phyloP scores from a whole-genome alignment of 169 alveolate species.

The Eimeria necatrix region DNA sequence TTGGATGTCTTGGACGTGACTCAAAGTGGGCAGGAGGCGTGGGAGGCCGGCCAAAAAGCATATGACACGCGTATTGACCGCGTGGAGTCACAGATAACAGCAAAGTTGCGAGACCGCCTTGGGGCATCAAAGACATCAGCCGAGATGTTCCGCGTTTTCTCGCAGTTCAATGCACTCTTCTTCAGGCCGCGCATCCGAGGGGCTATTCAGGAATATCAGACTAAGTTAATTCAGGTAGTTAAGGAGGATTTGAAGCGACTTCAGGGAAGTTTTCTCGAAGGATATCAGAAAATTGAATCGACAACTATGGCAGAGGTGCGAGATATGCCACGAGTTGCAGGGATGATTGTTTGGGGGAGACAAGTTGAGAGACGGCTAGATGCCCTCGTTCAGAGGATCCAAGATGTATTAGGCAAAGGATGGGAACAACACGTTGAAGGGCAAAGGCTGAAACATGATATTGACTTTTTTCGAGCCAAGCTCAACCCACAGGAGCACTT shows the following conservation, averaged over 20 bases:
- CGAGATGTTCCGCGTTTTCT: constrained; percentile 97
- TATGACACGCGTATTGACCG: constrained; percentile 96
- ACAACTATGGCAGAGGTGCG: constrained; percentile 93
- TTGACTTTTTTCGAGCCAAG: constrained; percentile 94
- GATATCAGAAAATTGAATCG: constrained; percentile 94
- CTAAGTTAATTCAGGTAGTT: constrained; percentile 92
- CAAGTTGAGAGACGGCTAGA: constrained; percentile 93
- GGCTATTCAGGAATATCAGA: constrained; percentile 98
- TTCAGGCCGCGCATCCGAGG: constrained; percentile 97
- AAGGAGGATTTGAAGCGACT: constrained; percentile 94
- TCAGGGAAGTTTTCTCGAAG: constrained; percentile 93
- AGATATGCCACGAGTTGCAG: constrained; percentile 97
- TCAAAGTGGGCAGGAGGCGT: constrained; percentile 84
- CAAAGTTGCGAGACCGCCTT: constrained; percentile 95
- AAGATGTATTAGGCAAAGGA: constrained; percentile 95
- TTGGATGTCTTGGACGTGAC: constrained; percentile 87
- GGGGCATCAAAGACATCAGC: constrained; percentile 97
- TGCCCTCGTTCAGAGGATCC: constrained; percentile 89
- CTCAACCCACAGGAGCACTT: constrained; percentile 86
- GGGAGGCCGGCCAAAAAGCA: constrained; percentile 82
- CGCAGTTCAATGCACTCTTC: constrained; percentile 96
- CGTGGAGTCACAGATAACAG: constrained; percentile 97
- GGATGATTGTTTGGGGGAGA: constrained; percentile 97
- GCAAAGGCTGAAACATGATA: constrained; percentile 94
- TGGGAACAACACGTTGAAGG: constrained; percentile 97